phyloP scores from a whole-genome alignment of 2,329 filamentous ascomycete genomes.

The Catunica adiposa region DNA sequence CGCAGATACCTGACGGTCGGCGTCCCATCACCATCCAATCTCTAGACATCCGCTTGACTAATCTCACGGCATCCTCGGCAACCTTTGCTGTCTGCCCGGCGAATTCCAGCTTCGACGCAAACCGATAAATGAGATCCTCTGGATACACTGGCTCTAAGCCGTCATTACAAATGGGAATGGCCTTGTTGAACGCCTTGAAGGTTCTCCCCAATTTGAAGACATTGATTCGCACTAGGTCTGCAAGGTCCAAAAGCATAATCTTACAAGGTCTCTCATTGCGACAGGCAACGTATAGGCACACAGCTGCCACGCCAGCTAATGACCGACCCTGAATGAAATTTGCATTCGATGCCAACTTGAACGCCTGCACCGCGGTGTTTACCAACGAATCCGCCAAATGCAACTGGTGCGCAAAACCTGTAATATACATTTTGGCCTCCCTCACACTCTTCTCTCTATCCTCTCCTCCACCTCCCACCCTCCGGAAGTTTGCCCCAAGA shows the following conservation, averaged over 20 bases:
- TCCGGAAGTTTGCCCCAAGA: constrained; percentile 44
- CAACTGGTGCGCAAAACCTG: constrained; percentile 44
- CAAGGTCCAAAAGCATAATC: constrained; percentile 88
- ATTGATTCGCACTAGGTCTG: constrained; percentile 67
- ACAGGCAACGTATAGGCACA: constrained; percentile 79
- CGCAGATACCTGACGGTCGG: constrained; percentile 83
- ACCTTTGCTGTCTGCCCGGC: constrained; percentile 66
- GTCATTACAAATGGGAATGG: constrained; percentile 52
- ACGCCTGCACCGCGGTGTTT: constrained; percentile 53
- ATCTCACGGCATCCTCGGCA: constrained; percentile 69
- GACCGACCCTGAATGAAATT: constrained; percentile 78
- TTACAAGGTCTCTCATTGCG: constrained; percentile 63
- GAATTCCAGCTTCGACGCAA: constrained; percentile 84
- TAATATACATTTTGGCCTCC: constrained; percentile 41
- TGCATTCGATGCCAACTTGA: constrained; percentile 55
- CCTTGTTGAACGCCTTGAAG: constrained; percentile 67
- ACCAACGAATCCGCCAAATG: constrained; percentile 44
- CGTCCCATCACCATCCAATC: constrained; percentile 97
- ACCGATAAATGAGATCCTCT: constrained; percentile 81
- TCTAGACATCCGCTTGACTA: constrained; percentile 82
- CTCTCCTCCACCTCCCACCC: constrained; percentile 33
- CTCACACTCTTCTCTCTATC: constrained; percentile 44
- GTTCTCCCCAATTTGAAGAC: constrained; percentile 83
- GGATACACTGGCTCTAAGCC: constrained; percentile 56
- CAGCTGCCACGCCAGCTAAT: constrained; percentile 71